Conservation (phyloP, 208 protist species). For the Porcisia deanei region DNA sequence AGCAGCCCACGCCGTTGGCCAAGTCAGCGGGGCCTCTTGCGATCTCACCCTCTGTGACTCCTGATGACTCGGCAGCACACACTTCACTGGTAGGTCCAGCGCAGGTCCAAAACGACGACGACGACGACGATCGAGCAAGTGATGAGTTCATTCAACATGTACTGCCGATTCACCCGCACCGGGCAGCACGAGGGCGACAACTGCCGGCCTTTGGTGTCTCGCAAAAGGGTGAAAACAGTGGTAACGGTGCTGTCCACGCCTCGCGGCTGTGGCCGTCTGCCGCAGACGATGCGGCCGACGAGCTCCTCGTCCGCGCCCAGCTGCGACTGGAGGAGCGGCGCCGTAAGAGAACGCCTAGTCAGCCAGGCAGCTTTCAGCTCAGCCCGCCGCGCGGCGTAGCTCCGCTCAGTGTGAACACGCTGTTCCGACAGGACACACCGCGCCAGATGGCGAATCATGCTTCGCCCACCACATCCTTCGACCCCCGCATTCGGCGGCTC, state of each 20-base stretch:
- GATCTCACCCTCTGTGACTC: not conserved
- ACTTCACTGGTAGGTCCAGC: not conserved
- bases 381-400: slow-evolving; percentile 14
- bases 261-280: not conserved
- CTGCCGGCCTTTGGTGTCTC: not conserved
- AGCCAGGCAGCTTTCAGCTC: slow-evolving; percentile 13
- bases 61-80: not conserved
- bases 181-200: not conserved
- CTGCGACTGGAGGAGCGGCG: slow-evolving; percentile 47
- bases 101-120: slow-evolving; percentile 1
- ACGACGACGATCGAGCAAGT: slow-evolving; percentile 13
- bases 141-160: slow-evolving; percentile 35
- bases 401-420: not conserved
- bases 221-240: slow-evolving; percentile 10
- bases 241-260: not conserved
- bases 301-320: slow-evolving; percentile 48
- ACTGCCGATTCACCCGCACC: slow-evolving; percentile 13
- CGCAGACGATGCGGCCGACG: slow-evolving; percentile 25
- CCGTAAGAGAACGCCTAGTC: slow-evolving; percentile 8
- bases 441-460: not conserved
- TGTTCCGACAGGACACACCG: slow-evolving; percentile 6
- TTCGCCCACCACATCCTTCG: slow-evolving; percentile 10
- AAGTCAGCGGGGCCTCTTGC: not conserved
- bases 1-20: not conserved
- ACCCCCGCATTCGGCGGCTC: slow-evolving; percentile 38